Evolutionary conservation across 305 asterid species (phyloP), one percentile per base, ranked within the genome.

Genomic region (Coffea humblotiana): DNA sequence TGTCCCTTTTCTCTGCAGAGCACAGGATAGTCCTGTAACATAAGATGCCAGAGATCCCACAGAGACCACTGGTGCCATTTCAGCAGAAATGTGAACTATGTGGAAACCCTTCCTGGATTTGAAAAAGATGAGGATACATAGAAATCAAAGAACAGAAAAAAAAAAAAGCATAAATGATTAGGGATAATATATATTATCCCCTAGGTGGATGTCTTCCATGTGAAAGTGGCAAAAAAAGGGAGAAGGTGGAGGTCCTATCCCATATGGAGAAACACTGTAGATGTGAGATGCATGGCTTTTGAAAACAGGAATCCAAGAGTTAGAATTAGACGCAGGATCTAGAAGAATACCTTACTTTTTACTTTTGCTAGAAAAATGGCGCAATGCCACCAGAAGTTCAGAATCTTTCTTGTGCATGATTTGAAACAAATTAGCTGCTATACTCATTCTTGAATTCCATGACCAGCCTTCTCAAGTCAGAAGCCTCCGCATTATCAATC

Each of bases 21-120:
- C 93, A 79, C 90, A 58, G 81, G 97, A 92, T 77, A 90, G 80
- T 75, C 92, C 96, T 8, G 96, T 89, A 58, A 93, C 86, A 77
- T 93, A 92, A 80, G 91, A 81, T 69, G 93, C 97, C 90, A 93
- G 87, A 81, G 93, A 82, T 85, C 97, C 94, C 85, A 88, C 91
- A 56, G 92, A 90, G 49, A 87, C 90, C 81, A 93, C 90, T 32
- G 98, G 98, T 81, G 89, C 94, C 98, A 93, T 93, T 90, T 93
- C 98, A 79, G 98, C 86, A 82, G 92, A 90, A 79, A 93, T 88
- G 90, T 92, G 98, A 86, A 93, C 84, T 77, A 92, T 79, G 84
- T 93, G 98, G 78, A 88, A 84, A 16, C 92, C 86, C 40, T 83
- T 85, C 91, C 97, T 93, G 93, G 78, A 81, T 54, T 61, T 77